Conservation (phyloP, 352 stramenopile genomes). For the Globisporangium nagaii region DNA sequence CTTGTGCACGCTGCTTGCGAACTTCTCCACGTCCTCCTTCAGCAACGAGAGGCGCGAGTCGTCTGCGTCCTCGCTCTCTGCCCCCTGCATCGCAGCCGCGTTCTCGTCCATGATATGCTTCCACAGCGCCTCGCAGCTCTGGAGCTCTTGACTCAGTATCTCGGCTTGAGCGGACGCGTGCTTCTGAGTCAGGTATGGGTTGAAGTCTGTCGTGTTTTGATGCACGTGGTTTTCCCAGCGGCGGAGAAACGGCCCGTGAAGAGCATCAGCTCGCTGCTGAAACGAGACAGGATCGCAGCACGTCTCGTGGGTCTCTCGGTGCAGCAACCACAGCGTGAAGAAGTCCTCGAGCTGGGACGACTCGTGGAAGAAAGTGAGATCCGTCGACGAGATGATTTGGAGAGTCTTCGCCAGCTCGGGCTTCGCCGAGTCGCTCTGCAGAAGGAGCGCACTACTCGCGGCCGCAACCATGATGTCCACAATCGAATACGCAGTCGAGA, state of each 20-base stretch:
- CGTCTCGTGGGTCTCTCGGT: constrained; percentile 39
- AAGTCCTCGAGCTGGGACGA: constrained; percentile 54
- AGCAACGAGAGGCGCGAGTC: constrained; percentile 45
- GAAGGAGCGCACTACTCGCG: constrained; percentile 33
- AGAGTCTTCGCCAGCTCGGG: constrained; percentile 54
- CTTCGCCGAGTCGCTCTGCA: constrained; percentile 11
- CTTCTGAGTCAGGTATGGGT: constrained; percentile 61
- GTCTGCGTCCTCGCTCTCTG: constrained; percentile 24
- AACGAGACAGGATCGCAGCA: constrained; percentile 34
- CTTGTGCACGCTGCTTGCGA: constrained; percentile 75
- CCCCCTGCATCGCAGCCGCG: constrained; percentile 16
- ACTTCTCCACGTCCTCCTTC: constrained; percentile 71
- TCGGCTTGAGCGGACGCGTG: constrained; percentile 42
- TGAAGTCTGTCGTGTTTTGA: constrained; percentile 50
- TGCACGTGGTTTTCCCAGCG: constrained; percentile 42
- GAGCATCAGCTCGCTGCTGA: constrained; percentile 11
- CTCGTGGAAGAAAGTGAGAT: constrained; percentile 58
- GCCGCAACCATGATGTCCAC: constrained; percentile 51
- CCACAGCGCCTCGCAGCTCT: constrained; percentile 49
- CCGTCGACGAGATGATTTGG: constrained; percentile 75
- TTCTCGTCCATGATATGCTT: constrained; percentile 43
- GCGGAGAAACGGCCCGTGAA: constrained; percentile 36
- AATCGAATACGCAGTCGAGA: constrained; percentile 22
- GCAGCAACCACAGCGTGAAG: constrained; percentile 49
- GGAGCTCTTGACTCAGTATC: constrained; percentile 40